Evolutionary conservation across 2,329 filamentous ascomycete species (phyloP).

Genomic region (Cladosporium sp.): DNA sequence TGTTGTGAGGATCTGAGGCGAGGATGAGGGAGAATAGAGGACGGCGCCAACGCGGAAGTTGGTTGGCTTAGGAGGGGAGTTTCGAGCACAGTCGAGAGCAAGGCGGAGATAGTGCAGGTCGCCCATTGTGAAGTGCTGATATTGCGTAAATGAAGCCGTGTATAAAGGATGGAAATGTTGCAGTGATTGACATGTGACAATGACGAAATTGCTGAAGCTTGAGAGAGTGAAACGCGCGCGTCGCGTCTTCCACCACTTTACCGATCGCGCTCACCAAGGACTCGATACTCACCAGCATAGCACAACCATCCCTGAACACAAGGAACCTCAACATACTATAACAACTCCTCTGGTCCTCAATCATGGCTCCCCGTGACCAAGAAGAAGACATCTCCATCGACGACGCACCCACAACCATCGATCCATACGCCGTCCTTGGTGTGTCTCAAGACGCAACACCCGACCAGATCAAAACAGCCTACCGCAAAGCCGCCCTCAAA

Average conservation of each 20-base stretch:
- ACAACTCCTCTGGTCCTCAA: constrained; percentile 15
- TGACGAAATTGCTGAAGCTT: neutral
- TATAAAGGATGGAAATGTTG: neutral
- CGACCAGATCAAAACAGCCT: constrained; percentile 82
- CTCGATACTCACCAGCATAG: neutral
- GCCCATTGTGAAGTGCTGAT: neutral
- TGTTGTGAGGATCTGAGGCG: constrained; percentile 63
- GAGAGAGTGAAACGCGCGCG: constrained; percentile 5
- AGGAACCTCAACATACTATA: neutral
- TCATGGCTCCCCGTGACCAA: constrained; percentile 5
- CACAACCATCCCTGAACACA: neutral
- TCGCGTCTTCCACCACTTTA: constrained; percentile 10
- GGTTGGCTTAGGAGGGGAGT: constrained; percentile 79
- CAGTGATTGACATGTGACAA: constrained; percentile 4
- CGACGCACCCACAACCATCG: constrained; percentile 63
- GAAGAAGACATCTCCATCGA: constrained; percentile 50
- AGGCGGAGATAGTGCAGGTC: constrained; percentile 56
- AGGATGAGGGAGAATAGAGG: constrained; percentile 50
- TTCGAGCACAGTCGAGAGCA: constrained; percentile 70
- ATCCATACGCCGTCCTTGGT: constrained; percentile 76
- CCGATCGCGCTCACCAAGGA: neutral
- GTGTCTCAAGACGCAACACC: constrained; percentile 67
- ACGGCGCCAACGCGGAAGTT: constrained; percentile 95
- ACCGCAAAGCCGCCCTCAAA: constrained; percentile 83
- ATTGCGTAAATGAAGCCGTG: neutral